Evolutionary conservation across 2,329 filamentous ascomycete species (phyloP).

Genomic region (Phialophora expanda): DNA sequence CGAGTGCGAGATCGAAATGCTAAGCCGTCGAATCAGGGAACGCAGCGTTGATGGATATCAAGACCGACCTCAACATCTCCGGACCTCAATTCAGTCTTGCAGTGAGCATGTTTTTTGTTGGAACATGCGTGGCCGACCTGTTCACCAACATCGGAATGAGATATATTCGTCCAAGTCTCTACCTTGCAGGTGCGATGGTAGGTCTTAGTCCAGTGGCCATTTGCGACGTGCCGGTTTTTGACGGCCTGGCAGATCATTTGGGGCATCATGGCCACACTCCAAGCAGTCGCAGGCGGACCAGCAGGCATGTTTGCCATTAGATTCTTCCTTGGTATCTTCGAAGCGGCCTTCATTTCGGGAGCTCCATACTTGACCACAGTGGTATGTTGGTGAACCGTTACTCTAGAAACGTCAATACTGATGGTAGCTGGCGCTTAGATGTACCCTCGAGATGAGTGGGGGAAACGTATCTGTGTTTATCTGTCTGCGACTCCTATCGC

Average conservation of each 20-base stretch:
- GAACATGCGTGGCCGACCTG: conserved; percentile 25
- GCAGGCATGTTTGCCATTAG: conserved; percentile 22
- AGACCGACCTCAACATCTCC: conserved; percentile 20
- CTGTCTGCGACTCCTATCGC: conserved; percentile 25
- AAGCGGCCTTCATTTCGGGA: conserved; percentile 24
- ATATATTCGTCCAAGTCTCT: conserved; percentile 27
- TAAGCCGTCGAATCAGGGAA: conserved; percentile 16
- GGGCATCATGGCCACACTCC: conserved; percentile 25
- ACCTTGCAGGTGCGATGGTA: conserved; percentile 27
- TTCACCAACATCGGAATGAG: conserved; percentile 30
- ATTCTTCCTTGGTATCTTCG: conserved; percentile 28
- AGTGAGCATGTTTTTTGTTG: conserved; percentile 29
- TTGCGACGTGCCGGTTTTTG: background rate
- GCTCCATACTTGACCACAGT: conserved; percentile 28
- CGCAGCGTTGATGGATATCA: conserved; percentile 27
- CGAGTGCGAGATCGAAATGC: background rate
- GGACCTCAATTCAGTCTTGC: conserved; percentile 25
- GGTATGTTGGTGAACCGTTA: conserved; percentile 3
- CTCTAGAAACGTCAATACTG: background rate
- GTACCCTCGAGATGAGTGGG: conserved; percentile 24
- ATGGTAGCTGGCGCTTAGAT: conserved; percentile 2
- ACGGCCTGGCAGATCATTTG: conserved; percentile 11
- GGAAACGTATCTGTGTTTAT: conserved; percentile 26
- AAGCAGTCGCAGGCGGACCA: conserved; percentile 23
- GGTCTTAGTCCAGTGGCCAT: background rate